Percentiles rank a stretch among this genome's conserved stretches.
Conservation (phyloP, 1,284 basidiomycete genomes). For the Boletus hoseneyae region DNA sequence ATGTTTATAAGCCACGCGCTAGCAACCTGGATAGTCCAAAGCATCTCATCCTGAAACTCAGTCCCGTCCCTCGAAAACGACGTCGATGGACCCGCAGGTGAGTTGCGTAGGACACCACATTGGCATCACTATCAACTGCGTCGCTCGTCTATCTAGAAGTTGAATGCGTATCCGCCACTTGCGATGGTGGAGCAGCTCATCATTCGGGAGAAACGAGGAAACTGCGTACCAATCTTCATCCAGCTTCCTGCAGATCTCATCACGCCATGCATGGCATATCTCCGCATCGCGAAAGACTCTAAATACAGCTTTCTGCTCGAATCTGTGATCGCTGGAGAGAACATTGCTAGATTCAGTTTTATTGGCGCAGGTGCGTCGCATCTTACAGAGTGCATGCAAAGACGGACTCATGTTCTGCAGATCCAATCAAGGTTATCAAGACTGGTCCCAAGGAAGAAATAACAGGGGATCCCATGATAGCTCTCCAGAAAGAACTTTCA, state of each 20-base stretch:
- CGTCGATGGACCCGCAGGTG: conserved; percentile 60
- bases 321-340: conserved; percentile 89
- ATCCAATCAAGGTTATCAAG: conserved; percentile 90
- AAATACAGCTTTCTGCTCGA: conserved; percentile 93
- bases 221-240: conserved; percentile 90
- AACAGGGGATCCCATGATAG: conserved; percentile 83
- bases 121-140: conserved; percentile 1
- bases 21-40: background rate
- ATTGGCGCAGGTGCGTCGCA: conserved; percentile 83
- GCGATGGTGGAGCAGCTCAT: conserved; percentile 69
- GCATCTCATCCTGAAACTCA: background rate
- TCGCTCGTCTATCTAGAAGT: conserved; percentile 42
- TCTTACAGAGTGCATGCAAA: background rate
- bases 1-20: background rate
- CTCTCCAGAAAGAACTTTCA: conserved; percentile 84
- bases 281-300: conserved; percentile 89
- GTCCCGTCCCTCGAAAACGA: background rate
- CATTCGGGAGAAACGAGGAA: conserved; percentile 76
- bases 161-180: conserved; percentile 66
- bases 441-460: conserved; percentile 84
- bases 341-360: conserved; percentile 91
- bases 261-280: conserved; percentile 96
- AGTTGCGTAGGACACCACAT: conserved; percentile 16
- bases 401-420: conserved; percentile 38
- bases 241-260: conserved; percentile 94